Evolutionary conservation across 306 rosid species (phyloP).

Genomic region (Vicia villosa): DNA sequence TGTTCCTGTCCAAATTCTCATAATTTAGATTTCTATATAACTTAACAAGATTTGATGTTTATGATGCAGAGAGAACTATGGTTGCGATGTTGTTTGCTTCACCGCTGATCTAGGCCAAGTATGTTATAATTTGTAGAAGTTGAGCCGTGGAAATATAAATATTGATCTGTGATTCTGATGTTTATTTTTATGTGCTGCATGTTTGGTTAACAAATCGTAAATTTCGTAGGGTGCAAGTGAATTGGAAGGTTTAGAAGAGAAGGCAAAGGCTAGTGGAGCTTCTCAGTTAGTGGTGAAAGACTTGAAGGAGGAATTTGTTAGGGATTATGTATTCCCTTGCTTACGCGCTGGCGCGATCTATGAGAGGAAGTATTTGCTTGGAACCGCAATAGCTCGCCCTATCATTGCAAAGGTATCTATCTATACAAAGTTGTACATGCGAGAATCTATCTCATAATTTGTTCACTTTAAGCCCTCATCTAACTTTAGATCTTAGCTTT

Average conservation of each 20-base stretch:
- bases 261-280: constrained; percentile 90
- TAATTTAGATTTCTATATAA: background rate
- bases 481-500: no score
- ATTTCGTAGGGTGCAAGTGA: constrained; percentile 63
- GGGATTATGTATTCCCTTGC: constrained; percentile 79
- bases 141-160: no score
- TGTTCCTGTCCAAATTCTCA: background rate
- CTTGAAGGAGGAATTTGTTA: constrained; percentile 74
- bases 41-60: background rate
- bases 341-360: constrained; percentile 81
- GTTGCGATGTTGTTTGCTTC: constrained; percentile 91
- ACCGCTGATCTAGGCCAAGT: constrained; percentile 98
- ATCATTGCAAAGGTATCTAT: constrained; percentile 55
- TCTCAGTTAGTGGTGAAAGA: constrained; percentile 82
- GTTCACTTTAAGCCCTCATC: no score
- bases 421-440: no score
- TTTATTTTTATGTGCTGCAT: constrained; percentile 1
- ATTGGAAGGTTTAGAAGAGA: constrained; percentile 81
- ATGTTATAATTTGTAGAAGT: constrained; percentile 40
- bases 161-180: background rate
- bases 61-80: constrained; percentile 83
- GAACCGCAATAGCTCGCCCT: constrained; percentile 92
- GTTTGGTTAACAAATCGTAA: constrained; percentile 21
- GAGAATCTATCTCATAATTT: no score
- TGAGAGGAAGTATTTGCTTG: constrained; percentile 87